phyloP scores from a whole-genome alignment of 2,329 filamentous ascomycete species.

The Aureobasidium sp. region DNA sequence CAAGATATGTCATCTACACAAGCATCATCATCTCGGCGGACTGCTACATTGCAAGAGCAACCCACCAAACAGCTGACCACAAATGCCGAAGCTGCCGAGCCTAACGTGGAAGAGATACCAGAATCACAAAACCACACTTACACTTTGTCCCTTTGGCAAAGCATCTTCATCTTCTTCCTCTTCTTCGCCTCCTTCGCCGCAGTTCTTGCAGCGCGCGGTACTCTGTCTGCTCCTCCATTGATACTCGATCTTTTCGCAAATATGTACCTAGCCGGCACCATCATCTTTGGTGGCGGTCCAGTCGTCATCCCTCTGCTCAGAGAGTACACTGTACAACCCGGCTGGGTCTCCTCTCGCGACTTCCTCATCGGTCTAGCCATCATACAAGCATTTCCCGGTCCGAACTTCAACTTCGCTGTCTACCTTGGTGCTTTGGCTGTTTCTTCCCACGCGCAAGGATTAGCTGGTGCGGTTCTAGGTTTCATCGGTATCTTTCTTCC shows the following conservation, averaged over 20 bases:
- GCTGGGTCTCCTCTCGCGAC: slow-evolving; percentile 62
- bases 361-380: slow-evolving; percentile 66
- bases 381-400: slow-evolving; percentile 61
- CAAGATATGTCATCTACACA: not conserved
- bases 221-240: slow-evolving; percentile 33
- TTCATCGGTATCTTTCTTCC: slow-evolving; percentile 35
- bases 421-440: slow-evolving; percentile 34
- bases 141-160: not conserved
- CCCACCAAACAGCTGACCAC: not conserved
- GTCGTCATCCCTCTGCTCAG: slow-evolving; percentile 38
- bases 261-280: slow-evolving; percentile 64
- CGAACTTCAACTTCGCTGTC: slow-evolving; percentile 48
- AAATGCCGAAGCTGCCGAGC: not conserved
- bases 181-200: slow-evolving; percentile 39
- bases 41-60: no score
- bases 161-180: slow-evolving; percentile 4
- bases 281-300: slow-evolving; percentile 39
- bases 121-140: not conserved
- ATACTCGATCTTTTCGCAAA: slow-evolving; percentile 59
- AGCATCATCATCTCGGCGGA: not conserved
- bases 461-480: slow-evolving; percentile 29
- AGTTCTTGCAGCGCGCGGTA: slow-evolving; percentile 43
- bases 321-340: slow-evolving; percentile 50
- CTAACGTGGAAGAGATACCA: not conserved
- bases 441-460: slow-evolving; percentile 19